A percentile compares a stretch with the other conserved stretches of the same genome.
Conservation (phyloP, 23 red algal genomes). For the Pyropia haitanensis region DNA sequence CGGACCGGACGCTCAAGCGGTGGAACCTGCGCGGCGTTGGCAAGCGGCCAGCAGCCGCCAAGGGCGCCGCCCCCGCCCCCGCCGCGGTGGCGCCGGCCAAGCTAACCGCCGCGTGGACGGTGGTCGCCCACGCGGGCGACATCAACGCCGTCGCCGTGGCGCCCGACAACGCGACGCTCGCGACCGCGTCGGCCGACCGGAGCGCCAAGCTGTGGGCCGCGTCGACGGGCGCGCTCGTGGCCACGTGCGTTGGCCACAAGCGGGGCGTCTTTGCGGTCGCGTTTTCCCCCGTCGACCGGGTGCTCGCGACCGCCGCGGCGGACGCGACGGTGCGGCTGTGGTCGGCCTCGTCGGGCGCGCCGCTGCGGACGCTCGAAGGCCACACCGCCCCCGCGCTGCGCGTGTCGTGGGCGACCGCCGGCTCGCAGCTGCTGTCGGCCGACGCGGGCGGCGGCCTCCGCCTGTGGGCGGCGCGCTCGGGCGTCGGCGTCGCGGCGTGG, state of each 20-base stretch:
- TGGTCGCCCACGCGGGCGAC: conserved; percentile 70
- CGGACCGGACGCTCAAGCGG: conserved; percentile 71
- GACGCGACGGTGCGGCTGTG: conserved; percentile 65
- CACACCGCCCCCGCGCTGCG: conserved; percentile 30
- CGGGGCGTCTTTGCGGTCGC: conserved; percentile 58
- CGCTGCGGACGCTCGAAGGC: conserved; percentile 52
- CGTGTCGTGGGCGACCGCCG: conserved; percentile 35
- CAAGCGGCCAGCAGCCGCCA: neutral
- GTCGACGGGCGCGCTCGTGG: conserved; percentile 8
- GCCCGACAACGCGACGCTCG: conserved; percentile 44
- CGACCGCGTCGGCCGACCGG: conserved; percentile 61
- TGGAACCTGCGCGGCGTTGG: conserved; percentile 38
- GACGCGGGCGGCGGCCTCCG: conserved; percentile 62
- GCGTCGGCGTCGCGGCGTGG: conserved; percentile 30
- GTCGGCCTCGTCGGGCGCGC: conserved; percentile 43
- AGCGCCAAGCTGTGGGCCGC: conserved; percentile 67
- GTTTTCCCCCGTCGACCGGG: conserved; percentile 71
- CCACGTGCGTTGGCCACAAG: conserved; percentile 51
- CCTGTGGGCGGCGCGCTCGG: conserved; percentile 48
- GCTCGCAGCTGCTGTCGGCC: conserved; percentile 52
- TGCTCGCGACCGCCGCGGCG: conserved; percentile 48
- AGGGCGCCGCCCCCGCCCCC: neutral
- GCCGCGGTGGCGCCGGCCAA: neutral
- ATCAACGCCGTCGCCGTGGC: conserved; percentile 79
- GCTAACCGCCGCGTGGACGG: conserved; percentile 59